These are phyloP conservation scores for Leccinum imitatum DNA, from an alignment of 768 basidiomycete species.

Conservation along the genomic window DNA sequence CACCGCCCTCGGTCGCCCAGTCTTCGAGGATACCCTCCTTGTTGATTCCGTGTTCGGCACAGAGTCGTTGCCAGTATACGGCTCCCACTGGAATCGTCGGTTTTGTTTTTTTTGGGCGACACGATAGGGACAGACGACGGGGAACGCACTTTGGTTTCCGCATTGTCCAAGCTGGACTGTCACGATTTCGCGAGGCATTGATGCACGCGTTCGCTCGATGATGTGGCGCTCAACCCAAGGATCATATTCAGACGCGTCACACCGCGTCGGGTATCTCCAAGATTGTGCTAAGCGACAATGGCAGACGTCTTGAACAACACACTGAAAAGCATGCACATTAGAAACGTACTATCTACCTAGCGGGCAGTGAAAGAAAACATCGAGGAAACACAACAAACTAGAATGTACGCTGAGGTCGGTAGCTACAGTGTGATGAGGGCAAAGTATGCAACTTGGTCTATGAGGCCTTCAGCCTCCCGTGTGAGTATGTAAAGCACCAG, in stretches of 20 bases:
- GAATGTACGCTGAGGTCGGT: constrained; percentile 23
- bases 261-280: neutral
- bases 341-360: constrained; percentile 15
- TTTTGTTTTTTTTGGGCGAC: neutral
- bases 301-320: neutral
- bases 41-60: constrained; percentile 97
- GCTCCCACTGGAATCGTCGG: constrained; percentile 71
- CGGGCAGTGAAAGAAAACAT: constrained; percentile 7
- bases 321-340: constrained; percentile 23
- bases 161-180: constrained; percentile 88
- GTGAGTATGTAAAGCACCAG: constrained; percentile 29
- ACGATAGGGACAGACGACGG: constrained; percentile 6
- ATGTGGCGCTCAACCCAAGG: constrained; percentile 7
- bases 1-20: constrained; percentile 93
- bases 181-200: constrained; percentile 82
- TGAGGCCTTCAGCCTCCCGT: constrained; percentile 34
- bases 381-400: constrained; percentile 22
- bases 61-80: constrained; percentile 97
- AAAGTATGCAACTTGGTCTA: constrained; percentile 27
- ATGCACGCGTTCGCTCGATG: constrained; percentile 6
- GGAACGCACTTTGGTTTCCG: constrained; percentile 79
- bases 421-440: constrained; percentile 12
- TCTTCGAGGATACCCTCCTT: constrained; percentile 95
- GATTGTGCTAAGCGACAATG: neutral
- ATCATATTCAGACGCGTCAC: constrained; percentile 8